phyloP scores from a whole-genome alignment of 345 rosid genomes.

The Schrenkiella parvula region DNA sequence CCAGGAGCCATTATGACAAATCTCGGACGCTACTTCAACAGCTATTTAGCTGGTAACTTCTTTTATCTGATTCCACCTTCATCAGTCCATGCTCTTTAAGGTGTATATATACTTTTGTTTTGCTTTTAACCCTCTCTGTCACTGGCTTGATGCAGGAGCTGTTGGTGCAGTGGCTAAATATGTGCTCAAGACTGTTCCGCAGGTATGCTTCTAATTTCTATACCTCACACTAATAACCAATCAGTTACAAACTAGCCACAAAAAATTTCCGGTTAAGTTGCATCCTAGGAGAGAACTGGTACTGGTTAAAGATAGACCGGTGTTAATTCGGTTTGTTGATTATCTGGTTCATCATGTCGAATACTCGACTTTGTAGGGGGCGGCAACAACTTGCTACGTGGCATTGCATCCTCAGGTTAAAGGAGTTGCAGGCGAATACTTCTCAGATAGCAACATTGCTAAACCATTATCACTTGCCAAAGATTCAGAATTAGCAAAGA shows the following conservation, averaged over 20 bases:
- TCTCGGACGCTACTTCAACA: constrained; percentile 36
- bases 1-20: constrained; percentile 67
- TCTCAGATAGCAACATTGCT: constrained; percentile 46
- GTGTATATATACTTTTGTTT: not conserved
- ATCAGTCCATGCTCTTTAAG: not conserved
- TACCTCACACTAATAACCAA: not conserved
- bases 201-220: constrained; percentile 17
- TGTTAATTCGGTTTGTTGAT: not conserved
- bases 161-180: constrained; percentile 29
- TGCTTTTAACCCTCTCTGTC: not conserved
- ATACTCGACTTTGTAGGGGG: constrained; percentile 41
- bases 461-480: constrained; percentile 40
- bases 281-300: not conserved
- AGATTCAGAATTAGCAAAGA: constrained; percentile 44
- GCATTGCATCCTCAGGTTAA: constrained; percentile 60
- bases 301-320: not conserved
- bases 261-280: not conserved
- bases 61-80: not conserved
- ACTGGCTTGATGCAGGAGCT: constrained; percentile 18
- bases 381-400: constrained; percentile 71
- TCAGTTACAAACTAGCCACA: not conserved
- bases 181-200: constrained; percentile 29
- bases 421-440: constrained; percentile 53
- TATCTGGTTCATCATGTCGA: not conserved
- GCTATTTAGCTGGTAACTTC: constrained; percentile 38